Conservation (phyloP, 1,139 yeast species). For the Lodderomyces margitis region DNA sequence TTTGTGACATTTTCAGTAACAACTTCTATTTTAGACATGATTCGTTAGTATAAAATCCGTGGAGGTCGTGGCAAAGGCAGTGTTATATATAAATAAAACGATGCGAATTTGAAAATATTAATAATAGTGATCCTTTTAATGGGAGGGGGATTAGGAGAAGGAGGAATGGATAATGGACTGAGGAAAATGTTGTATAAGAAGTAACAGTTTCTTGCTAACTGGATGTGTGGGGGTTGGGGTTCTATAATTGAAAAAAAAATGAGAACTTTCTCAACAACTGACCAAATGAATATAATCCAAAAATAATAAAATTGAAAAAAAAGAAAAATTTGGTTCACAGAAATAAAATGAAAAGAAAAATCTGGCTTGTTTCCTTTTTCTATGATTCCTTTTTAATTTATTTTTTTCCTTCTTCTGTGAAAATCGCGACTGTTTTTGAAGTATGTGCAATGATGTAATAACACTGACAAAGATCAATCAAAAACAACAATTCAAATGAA, state of each 20-base stretch:
- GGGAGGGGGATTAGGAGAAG: conserved; percentile 1
- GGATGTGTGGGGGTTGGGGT: background rate
- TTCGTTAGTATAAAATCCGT: conserved; percentile 2
- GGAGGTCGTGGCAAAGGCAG: background rate
- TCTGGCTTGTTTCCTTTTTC: too few species aligned
- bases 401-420: too few species aligned
- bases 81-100: conserved; percentile 1
- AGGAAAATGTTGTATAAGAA: background rate
- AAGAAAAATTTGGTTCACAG: too few species aligned
- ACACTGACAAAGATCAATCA: background rate
- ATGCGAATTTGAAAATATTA: background rate
- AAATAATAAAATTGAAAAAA: background rate
- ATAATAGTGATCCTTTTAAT: background rate
- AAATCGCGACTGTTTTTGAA: too few species aligned
- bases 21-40: conserved; percentile 53
- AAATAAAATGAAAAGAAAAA: too few species aligned
- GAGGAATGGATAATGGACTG: background rate
- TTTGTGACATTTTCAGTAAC: conserved; percentile 71
- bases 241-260: background rate
- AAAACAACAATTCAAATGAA: too few species aligned
- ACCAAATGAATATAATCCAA: too few species aligned
- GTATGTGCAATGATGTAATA: background rate
- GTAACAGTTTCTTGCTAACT: background rate
- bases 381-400: too few species aligned
- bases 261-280: background rate